Evolutionary conservation across 139 green algal genomes (phyloP).

Genomic region (Monoraphidium neglectum): DNA sequence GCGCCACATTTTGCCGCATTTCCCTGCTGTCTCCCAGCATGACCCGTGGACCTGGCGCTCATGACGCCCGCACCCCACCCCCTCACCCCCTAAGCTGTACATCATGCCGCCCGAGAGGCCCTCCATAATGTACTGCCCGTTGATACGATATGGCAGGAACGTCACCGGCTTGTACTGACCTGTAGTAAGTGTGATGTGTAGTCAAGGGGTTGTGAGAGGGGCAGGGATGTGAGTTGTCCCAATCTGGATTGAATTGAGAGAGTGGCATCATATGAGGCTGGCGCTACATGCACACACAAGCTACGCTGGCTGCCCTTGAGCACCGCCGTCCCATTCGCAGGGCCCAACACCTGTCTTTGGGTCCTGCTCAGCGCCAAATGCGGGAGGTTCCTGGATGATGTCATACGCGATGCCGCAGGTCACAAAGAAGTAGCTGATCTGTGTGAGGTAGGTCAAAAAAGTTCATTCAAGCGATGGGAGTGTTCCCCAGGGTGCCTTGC

Average conservation of each 20-base stretch:
- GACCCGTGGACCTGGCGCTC: too few species aligned
- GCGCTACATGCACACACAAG: neutral
- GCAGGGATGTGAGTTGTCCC: neutral
- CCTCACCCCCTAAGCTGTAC: slow-evolving; percentile 60
- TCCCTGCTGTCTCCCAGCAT: too few species aligned
- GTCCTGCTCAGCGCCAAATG: slow-evolving; percentile 34
- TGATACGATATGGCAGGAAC: slow-evolving; percentile 65
- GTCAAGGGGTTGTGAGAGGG: too few species aligned
- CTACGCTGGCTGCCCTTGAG: neutral
- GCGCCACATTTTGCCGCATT: too few species aligned
- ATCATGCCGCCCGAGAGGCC: slow-evolving; percentile 65
- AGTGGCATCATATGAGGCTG: neutral
- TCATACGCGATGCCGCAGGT: slow-evolving; percentile 54
- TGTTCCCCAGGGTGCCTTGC: too few species aligned
- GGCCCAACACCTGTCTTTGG: slow-evolving; percentile 45
- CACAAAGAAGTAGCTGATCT: slow-evolving; percentile 60
- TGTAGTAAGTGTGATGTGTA: slow-evolving; percentile 15
- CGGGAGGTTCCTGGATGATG: slow-evolving; percentile 59
- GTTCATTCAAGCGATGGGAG: too few species aligned
- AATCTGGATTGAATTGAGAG: neutral
- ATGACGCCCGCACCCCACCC: too few species aligned
- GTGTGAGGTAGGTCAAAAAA: too few species aligned
- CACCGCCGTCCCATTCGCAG: too few species aligned
- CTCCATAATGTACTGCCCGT: slow-evolving; percentile 73
- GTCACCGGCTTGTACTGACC: slow-evolving; percentile 46